A percentile compares a stretch with the other conserved stretches of the same genome.
Conservation (phyloP, 2,329 filamentous ascomycete species). For the Hirsutella thompsonii region DNA sequence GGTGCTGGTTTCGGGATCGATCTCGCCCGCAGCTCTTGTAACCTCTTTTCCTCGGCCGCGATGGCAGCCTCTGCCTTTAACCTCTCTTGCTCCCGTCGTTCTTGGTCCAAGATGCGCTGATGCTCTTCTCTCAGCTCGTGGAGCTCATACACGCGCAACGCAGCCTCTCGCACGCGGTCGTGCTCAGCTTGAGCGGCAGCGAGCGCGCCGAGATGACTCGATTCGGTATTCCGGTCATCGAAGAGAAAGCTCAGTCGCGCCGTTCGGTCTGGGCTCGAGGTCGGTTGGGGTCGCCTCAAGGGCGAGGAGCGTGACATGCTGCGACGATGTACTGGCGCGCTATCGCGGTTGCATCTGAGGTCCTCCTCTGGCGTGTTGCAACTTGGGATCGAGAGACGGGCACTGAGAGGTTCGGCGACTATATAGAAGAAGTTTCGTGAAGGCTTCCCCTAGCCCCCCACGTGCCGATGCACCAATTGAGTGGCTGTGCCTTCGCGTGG, state of each 20-base stretch:
- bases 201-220: slow-evolving; percentile 52
- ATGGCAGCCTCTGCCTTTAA: slow-evolving; percentile 30
- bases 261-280: slow-evolving; percentile 27
- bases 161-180: slow-evolving; percentile 44
- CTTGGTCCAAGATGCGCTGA: slow-evolving; percentile 27
- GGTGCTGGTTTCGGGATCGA: slow-evolving; percentile 30
- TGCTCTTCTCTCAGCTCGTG: slow-evolving; percentile 33
- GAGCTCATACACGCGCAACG: slow-evolving; percentile 33
- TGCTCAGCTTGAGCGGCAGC: slow-evolving; percentile 53
- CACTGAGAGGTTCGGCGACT: no score
- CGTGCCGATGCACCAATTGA: background rate
- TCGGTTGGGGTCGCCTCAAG: slow-evolving; percentile 22
- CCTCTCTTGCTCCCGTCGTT: slow-evolving; percentile 32
- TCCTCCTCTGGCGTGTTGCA: no score
- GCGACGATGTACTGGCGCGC: slow-evolving; percentile 1
- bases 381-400: no score
- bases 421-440: background rate
- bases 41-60: slow-evolving; percentile 31
- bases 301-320: slow-evolving; percentile 33
- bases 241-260: slow-evolving; percentile 49
- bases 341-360: slow-evolving; percentile 10
- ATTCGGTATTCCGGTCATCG: slow-evolving; percentile 48
- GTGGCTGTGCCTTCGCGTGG: background rate
- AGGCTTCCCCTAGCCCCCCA: no score
- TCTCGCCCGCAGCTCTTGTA: slow-evolving; percentile 33